A percentile compares a stretch with the other conserved stretches of the same genome.
These are phyloP conservation scores for Lanzia echinophila DNA, from an alignment of 2,329 filamentous ascomycete species.

Conservation along the genomic window DNA sequence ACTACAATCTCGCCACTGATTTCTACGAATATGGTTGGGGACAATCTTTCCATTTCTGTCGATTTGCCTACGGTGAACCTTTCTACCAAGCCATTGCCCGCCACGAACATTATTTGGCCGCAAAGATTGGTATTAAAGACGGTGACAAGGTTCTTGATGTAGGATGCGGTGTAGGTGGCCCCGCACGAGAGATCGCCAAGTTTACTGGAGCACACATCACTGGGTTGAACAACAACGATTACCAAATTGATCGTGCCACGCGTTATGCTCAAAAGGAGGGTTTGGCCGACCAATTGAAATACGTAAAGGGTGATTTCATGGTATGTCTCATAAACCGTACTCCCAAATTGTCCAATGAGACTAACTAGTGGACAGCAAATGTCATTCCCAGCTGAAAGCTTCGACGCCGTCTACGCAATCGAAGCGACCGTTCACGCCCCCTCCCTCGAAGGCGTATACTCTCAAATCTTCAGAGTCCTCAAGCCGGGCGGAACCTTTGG, in stretches of 20 bases:
- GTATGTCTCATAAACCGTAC: conserved; percentile 29
- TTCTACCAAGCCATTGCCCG: conserved; percentile 90
- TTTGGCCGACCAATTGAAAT: conserved; percentile 71
- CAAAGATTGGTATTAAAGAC: conserved; percentile 78
- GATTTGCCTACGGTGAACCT: conserved; percentile 77
- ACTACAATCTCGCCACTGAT: conserved; percentile 96
- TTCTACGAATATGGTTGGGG: conserved; percentile 97
- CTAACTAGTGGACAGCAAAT: conserved; percentile 59
- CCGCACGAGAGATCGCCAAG: conserved; percentile 91
- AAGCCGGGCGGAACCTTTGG: conserved; percentile 95
- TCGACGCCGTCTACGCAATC: conserved; percentile 94
- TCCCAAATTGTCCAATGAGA: neutral
- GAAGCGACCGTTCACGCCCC: conserved; percentile 96
- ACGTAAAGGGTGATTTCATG: conserved; percentile 98
- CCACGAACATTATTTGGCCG: conserved; percentile 95
- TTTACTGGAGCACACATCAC: conserved; percentile 86
- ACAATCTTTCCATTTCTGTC: conserved; percentile 95
- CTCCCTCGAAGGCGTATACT: conserved; percentile 83
- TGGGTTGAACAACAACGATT: conserved; percentile 98
- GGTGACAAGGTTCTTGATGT: conserved; percentile 91
- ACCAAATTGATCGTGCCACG: conserved; percentile 93
- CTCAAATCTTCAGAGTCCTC: conserved; percentile 86
- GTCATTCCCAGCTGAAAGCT: conserved; percentile 84
- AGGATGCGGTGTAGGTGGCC: conserved; percentile 93
- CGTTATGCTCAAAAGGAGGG: conserved; percentile 77